phyloP scores from a whole-genome alignment of 2,329 filamentous ascomycete species.

The Tolypocladium ophioglossoides region DNA sequence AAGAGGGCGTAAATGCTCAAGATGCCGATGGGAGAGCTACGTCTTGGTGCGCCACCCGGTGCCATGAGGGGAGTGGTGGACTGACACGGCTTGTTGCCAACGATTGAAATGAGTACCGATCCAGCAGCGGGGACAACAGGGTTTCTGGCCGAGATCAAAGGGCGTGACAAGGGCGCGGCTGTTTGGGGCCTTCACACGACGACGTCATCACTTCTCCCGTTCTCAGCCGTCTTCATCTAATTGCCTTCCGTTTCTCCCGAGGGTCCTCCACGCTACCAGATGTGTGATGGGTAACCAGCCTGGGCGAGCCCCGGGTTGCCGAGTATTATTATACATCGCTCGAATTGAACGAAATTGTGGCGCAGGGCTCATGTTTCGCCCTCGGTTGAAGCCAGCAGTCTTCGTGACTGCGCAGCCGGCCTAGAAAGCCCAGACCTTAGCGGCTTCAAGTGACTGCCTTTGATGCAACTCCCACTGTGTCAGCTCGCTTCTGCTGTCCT shows the following conservation, averaged over 20 bases:
- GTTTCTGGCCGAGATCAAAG: neutral
- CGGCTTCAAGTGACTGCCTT: neutral
- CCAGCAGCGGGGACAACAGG: neutral
- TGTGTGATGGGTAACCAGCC: neutral
- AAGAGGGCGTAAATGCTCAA: neutral
- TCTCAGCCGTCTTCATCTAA: neutral
- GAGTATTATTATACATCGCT: too few relatives aligned
- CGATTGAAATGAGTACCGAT: neutral
- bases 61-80: neutral
- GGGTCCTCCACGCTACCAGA: neutral
- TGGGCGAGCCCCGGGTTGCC: neutral
- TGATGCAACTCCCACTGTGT: neutral
- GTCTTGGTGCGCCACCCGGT: neutral
- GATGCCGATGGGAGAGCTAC: neutral
- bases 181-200: too few relatives aligned
- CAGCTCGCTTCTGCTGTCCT: neutral
- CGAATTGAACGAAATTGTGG: neutral
- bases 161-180: neutral
- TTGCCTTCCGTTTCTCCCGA: neutral
- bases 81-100: neutral
- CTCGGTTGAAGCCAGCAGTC: neutral
- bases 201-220: neutral
- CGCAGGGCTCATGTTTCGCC: neutral
- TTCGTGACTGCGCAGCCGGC: neutral
- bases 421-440: neutral